Base-by-base conservation (phyloP, 257 asterid species). In the Forsythia suspensa region DNA sequence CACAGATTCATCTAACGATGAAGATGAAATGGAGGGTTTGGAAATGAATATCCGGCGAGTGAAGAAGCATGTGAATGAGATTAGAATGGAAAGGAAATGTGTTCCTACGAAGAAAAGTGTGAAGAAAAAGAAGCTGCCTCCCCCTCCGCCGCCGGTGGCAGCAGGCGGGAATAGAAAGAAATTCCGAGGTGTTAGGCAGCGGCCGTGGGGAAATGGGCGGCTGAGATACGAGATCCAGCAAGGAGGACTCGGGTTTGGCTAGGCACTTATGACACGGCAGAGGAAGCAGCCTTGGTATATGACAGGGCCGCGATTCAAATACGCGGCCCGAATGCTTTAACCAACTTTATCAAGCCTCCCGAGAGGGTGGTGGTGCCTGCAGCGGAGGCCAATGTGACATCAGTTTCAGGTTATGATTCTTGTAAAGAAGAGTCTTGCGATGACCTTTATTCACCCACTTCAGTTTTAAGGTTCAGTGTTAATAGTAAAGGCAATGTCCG, bases 141-240 rank as follows among this genome's bases (percentile, higher is more conserved):
- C 72, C 18, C 44, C 3, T 76, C 8, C 38, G 10, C 3, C 8
- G 2, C 73, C 29, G 29, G 73, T 36, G 72, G 4, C 29, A 69
- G 67, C 43, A 15, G 16, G 8, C 18, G 71, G 41, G 38, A 41
- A 42, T 9, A 84, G 6, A 36, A 86, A 75, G 84, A 94, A 92
- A 75, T 94, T 63, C 70, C 89, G 96, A 29, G 98, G 98, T 10
- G 97, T 94, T 0, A 70, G 98, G 77, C 91, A 70, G 77, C 85
- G 97, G 82, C 93, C 94, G 10, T 94, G 97, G 98, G 98, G 0
- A 91, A 85, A 77, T 94, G 92, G 94, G 85, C 97, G 11, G 97
- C 97, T 5, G 98, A 94, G 90, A 94, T 94, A 12, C 90, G 98
- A 0, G 91, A 94, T 46, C 92, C 98, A 18, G 46, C 37, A 15